Evolutionary conservation across 208 protist genomes (phyloP), one percentile per base, ranked within the genome.

Genomic region (Sergeia podlipaevii): DNA sequence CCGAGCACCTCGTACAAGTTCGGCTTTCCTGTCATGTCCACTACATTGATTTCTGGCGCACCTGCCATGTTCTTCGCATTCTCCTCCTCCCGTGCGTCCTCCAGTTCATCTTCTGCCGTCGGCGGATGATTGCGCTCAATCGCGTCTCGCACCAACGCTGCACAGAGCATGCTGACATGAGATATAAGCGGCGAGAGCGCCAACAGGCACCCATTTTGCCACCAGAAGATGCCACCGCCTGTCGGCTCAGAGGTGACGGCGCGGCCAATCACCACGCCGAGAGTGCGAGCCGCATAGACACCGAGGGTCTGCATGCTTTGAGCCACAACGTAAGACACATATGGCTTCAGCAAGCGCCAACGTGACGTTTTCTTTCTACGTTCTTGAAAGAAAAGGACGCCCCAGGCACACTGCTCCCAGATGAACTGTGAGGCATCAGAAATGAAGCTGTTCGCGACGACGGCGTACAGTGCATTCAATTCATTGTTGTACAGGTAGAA

Each of bases 1-100:
- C 77, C 75, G 13, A 94, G 55, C 30, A 88, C 66, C 7, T 54
- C 58, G 46, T 94, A 91, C 44, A 74, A 73, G 60, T 83, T 65
- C 39, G 45, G 38, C 7, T 32, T 38, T 39, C 33, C 28, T 26
- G 44, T 17, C 0, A 64, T 47, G 28, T 33, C 39, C 36, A 33
- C 47, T 3, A 5, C n/a, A 20, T 24, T 42, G 13, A 26, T 39
- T 23, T 1, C 29, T 15, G 30, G 21, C 4, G 8, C 17, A 6
- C 11, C 43, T 15, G 46, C 62, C 13, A 47, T 72, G 20, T 76
- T 75, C 34, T 84, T 77, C n/a, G 59, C 65, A 49, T 68, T 49
- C 27, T 69, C 58, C 7, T 62, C 57, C 39, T 85, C 74, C 13
- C 62, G 57, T 45, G 59, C 47, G 49, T 89, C 74, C 28, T 81